These are phyloP conservation scores for Geotrichum klebahnii DNA, from an alignment of 1,139 yeast genomes.

Conservation along the genomic window DNA sequence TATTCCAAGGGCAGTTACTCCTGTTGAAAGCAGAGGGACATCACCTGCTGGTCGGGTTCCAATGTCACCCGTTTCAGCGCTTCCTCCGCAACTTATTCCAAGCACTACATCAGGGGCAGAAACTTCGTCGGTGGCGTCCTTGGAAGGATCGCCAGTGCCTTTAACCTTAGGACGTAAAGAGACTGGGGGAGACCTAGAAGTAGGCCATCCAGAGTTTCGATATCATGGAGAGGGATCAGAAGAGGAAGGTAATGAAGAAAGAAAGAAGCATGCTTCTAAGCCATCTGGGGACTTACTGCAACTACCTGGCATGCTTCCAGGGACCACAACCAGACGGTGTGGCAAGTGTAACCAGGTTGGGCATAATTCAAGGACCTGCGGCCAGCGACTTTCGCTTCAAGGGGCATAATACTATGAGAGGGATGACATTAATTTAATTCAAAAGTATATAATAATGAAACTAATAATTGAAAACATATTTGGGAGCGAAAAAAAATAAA, in stretches of 20 bases:
- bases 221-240: not conserved
- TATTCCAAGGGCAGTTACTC: not conserved
- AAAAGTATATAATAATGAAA: too few species aligned
- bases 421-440: too few species aligned
- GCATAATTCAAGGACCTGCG: constrained; percentile 23
- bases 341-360: constrained; percentile 24
- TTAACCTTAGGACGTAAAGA: not conserved
- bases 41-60: not conserved
- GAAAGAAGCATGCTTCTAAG: not conserved
- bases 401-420: too few species aligned
- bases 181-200: not conserved
- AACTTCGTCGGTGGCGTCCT: not conserved
- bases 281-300: not conserved
- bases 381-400: constrained; percentile 21
- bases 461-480: too few species aligned
- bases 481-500: too few species aligned
- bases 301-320: not conserved
- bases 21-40: too few species aligned
- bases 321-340: constrained; percentile 17
- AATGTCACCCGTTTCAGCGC: not conserved
- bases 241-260: not conserved
- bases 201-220: not conserved
- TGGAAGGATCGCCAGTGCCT: not conserved
- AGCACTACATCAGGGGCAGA: not conserved
- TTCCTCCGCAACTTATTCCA: not conserved